Evolutionary conservation across 805 yeast species (phyloP), one percentile per base, ranked within the genome.

Genomic region (Lipomyces lipofer): DNA sequence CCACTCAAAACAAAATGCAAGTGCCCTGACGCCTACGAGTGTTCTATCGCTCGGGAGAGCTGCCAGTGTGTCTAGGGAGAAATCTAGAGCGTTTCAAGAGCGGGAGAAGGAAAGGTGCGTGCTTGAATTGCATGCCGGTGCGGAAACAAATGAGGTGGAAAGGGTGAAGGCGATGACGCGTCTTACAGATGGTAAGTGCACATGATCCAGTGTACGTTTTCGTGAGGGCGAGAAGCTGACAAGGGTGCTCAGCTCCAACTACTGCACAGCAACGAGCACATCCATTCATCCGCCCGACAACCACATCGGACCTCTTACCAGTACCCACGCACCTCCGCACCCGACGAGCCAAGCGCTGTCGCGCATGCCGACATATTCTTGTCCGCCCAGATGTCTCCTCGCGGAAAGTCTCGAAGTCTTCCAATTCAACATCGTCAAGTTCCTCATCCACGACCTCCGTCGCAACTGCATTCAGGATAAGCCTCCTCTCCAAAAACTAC

Each of bases 311-410:
- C 2, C 29, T 38, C 13, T 56, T 57, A 7, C 75, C 74, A 1
- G n/a, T 39, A 10, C 61, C 66, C 2, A 59, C 56, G 2, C 59
- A 52, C 4, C 61, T 71, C 19, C 60, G 69, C 6, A 63, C 70
- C 3, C 65, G 69, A 38, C 54, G 53, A 17, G 35, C 65, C 6
- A 65, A 64, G 43, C 46, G 58, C 22, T 72, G 75, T 57, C 56
- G 60, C 15, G 69, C 64, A 6, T 72, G 75, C 51, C 60, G 67
- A 13, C 59, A 61, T n/a, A 42, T 62, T n/a, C 63, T 71, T 15
- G 65, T 65, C 4, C 60, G 64, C n/a, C 75, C 75, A 0, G 71
- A 64, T 8, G 42, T 55, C n/a, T 51, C 54, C 15, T n/a, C 44
- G 19, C 47, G 36, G n/a, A 45, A 27, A 10, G 22, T 13, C 22